Conservation (phyloP, 768 basidiomycete species). For the Leccinum boreale region DNA sequence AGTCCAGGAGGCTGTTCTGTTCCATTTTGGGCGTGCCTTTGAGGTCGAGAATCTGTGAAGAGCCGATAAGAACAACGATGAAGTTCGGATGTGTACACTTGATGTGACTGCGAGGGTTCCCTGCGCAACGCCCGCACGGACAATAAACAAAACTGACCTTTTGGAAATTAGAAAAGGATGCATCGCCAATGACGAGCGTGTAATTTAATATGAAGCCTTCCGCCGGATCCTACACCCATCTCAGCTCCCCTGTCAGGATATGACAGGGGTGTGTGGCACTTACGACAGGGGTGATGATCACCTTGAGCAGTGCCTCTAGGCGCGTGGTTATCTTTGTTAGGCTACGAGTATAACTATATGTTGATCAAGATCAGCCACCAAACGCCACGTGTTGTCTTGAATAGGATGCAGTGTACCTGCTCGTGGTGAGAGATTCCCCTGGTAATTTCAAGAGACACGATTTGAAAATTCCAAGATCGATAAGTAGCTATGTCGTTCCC, state of each 20-base stretch:
- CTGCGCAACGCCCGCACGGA: not conserved
- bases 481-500: slow-evolving; percentile 57
- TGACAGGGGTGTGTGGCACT: slow-evolving; percentile 24
- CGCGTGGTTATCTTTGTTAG: slow-evolving; percentile 77
- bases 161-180: slow-evolving; percentile 96
- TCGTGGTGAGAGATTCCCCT: slow-evolving; percentile 57
- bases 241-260: not conserved
- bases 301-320: slow-evolving; percentile 90
- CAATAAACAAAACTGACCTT: slow-evolving; percentile 56
- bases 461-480: slow-evolving; percentile 88
- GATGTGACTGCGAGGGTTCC: not conserved
- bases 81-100: no score
- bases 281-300: slow-evolving; percentile 90
- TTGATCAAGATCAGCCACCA: slow-evolving; percentile 9
- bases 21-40: slow-evolving; percentile 86
- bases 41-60: slow-evolving; percentile 78
- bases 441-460: slow-evolving; percentile 80
- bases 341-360: slow-evolving; percentile 71
- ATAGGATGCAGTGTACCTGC: slow-evolving; percentile 42
- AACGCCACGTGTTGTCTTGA: not conserved
- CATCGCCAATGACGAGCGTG: slow-evolving; percentile 89
- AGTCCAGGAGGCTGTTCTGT: slow-evolving; percentile 88
- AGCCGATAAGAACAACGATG: no score
- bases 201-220: slow-evolving; percentile 97
- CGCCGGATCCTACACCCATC: slow-evolving; percentile 66